Evolutionary conservation across 1,139 yeast species (phyloP), one percentile per base, ranked within the genome.

Genomic region (Geotrichum citri-aurantii): DNA sequence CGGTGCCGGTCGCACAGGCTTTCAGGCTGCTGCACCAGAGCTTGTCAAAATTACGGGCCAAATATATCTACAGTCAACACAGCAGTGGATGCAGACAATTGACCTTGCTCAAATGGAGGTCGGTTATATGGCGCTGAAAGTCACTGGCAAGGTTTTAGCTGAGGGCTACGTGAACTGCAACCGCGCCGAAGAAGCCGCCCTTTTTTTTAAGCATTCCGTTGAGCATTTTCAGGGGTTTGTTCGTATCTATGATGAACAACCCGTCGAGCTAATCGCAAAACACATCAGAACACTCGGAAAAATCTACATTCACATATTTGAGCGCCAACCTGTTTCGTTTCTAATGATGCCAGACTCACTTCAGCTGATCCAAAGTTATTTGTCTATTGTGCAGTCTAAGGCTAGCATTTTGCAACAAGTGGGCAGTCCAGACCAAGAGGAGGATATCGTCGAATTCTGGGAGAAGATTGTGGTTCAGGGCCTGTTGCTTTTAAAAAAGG

Each of bases 141-240:
- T 83, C 46, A 73, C 89, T 44, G 78, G 96, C 63, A 78, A 96
- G 64, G 78, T 88, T 29, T 77, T 90, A 5, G 85, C 86, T 2
- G 95, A 88, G 66, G 95, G 96, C 0, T 85, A 80, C 65, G 90
- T 86, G 54, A 79, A 81, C 62, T 86, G 89, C 1, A 84, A 87
- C 63, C 78, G 82, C 56, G 81, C 81, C 61, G 81, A 78, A 29
- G 81, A 80, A 53, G 80, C 88, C 2, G 71, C 74, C 6, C 88
- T 84, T 58, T 86, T 90, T 64, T 77, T 90, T 68, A 76, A 77
- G 29, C 63, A 79, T 0, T 76, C 88, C 0, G 77, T 86, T 2
- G 77, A 76, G 3, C 93, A 90, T 69, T 78, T 90, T 58, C 84
- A 82, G 64, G 71, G 76, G 12, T 75, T 88, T 61, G 72, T 87